phyloP scores from a whole-genome alignment of 768 basidiomycete genomes.

The Mycena haematopus region DNA sequence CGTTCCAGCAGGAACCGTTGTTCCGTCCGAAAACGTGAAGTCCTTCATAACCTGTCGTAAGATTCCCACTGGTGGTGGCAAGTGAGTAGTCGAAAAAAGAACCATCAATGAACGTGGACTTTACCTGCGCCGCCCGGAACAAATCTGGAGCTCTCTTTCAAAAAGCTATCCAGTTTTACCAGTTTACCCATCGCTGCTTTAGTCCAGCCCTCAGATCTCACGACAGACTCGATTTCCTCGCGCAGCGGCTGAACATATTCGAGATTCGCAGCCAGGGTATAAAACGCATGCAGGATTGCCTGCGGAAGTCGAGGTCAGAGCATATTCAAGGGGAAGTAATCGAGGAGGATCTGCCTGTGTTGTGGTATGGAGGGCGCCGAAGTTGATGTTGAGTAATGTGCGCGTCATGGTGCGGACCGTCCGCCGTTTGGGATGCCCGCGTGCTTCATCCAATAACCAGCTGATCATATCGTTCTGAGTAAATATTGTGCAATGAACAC shows the following conservation, averaged over 20 bases:
- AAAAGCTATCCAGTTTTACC: conserved; percentile 43
- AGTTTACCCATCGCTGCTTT: conserved; percentile 36
- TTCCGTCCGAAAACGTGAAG: conserved; percentile 53
- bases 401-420: conserved; percentile 17
- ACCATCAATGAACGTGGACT: too few species aligned
- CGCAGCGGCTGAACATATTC: conserved; percentile 37
- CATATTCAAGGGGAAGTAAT: not conserved
- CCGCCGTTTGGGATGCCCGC: conserved; percentile 10
- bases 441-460: conserved; percentile 40
- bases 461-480: conserved; percentile 45
- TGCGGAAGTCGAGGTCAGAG: not conserved
- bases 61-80: conserved; percentile 30
- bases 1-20: conserved; percentile 45
- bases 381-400: conserved; percentile 35
- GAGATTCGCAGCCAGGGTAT: conserved; percentile 36
- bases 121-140: conserved; percentile 28
- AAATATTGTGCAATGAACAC: conserved; percentile 8
- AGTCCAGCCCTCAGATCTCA: conserved; percentile 38
- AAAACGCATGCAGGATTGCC: conserved; percentile 30
- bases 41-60: conserved; percentile 43
- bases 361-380: conserved; percentile 29
- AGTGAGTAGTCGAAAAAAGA: not conserved
- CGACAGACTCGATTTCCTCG: conserved; percentile 38
- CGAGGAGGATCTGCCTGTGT: conserved; percentile 9
- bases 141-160: conserved; percentile 40